Evolutionary conservation across 2,329 filamentous ascomycete genomes (phyloP), one percentile per base, ranked within the genome.

Genomic region (Apiospora rasikravindrae): DNA sequence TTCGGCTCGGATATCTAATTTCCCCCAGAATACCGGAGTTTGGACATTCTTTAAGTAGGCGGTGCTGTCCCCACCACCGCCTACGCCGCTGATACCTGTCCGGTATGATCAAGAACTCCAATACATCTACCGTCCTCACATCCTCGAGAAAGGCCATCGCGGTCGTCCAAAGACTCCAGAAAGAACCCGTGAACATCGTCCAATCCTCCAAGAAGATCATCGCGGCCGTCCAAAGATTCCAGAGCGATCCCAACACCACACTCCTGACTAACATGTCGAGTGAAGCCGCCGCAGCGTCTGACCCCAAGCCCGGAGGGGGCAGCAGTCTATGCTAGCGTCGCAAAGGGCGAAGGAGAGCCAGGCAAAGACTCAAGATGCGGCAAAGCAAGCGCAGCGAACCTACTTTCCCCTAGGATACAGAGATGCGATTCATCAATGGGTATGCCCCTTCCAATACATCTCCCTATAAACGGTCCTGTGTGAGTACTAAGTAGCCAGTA

Each of bases 351-450:
- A 82, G 72, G 80, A 83, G 73, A 78, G 80, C 7, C 44, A 69
- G 37, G 42, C 80, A 74, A 57, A 81, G 16, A 74, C 70, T n/a
- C 45, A 67, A 37, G 49, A 80, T 74, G 53, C 81, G 8, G 73
- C 71, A 19, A 70, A 74, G 22, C 73, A 78, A 80, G 73, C 79
- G 80, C 40, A 42, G 8, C 80, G 82, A 49, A 78, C n/a, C 1
- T 91, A 89, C 82, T 98, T 99, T 76, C 95, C 96, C 2, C 84
- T 98, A 29, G 92, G 95, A 69, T 98, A 98, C 84, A 96, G 95
- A 79, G 95, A 98, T 72, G 96, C 94, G 22, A 94, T 94, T 74
- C 92, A 89, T 76, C 96, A 98, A 87, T 98, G 96, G 94, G 93
- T 94, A 83, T 75, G 91, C 86, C 70, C 69, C 69, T 45, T 67